Evolutionary conservation across 1,139 yeast species (phyloP).

Genomic region (Geotrichum histeridarum): DNA sequence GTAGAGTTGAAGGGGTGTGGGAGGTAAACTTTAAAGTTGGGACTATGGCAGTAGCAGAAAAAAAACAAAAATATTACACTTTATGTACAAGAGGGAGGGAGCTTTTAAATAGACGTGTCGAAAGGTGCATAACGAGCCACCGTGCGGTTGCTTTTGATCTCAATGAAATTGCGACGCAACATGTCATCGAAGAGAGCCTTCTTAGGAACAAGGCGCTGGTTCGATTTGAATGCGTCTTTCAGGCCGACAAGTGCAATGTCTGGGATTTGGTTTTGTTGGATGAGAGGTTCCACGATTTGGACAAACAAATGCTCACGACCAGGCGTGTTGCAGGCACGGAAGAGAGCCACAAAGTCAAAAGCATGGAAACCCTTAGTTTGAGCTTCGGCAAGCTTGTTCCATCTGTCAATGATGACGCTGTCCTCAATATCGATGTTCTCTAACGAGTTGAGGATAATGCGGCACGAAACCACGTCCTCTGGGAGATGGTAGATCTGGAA

Average conservation of each 20-base stretch:
- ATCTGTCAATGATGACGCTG: constrained; percentile 45
- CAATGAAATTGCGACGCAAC: constrained; percentile 17
- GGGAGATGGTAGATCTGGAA: constrained; percentile 55
- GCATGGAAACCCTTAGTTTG: constrained; percentile 53
- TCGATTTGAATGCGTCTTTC: constrained; percentile 10
- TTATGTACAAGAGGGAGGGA: neutral
- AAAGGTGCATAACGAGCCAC: constrained; percentile 7
- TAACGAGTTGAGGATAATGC: constrained; percentile 71
- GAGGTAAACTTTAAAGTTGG: neutral
- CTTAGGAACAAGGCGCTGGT: constrained; percentile 12
- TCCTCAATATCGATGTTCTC: constrained; percentile 59
- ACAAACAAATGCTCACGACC: constrained; percentile 17
- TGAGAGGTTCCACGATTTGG: constrained; percentile 14
- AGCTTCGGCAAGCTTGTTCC: constrained; percentile 14
- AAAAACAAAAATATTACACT: neutral
- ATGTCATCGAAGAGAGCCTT: constrained; percentile 13
- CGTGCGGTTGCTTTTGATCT: constrained; percentile 9
- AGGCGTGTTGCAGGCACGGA: constrained; percentile 30
- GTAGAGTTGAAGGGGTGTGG: neutral
- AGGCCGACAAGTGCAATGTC: constrained; percentile 10
- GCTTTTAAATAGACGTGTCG: constrained; percentile 2
- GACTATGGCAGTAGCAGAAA: neutral
- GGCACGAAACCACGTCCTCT: constrained; percentile 65
- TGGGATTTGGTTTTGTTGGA: constrained; percentile 10
- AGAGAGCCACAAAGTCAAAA: constrained; percentile 83